Evolutionary conservation across 1,284 basidiomycete genomes (phyloP).

Genomic region (Naganishia cerealis): DNA sequence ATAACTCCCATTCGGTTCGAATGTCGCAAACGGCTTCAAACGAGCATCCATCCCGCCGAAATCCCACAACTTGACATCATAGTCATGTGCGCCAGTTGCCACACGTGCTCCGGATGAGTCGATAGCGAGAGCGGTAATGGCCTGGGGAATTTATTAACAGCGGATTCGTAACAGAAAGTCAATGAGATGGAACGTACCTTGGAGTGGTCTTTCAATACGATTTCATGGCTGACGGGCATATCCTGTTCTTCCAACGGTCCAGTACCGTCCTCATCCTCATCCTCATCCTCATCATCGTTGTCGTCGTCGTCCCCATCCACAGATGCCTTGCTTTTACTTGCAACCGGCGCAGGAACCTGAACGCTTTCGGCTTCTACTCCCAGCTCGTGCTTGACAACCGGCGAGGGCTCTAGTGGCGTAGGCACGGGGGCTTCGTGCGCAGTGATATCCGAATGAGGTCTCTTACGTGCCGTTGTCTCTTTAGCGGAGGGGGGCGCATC

Average conservation of each 20-base stretch:
- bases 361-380: not conserved
- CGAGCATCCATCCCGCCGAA: constrained; percentile 92
- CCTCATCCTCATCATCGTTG: constrained; percentile 35
- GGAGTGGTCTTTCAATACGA: constrained; percentile 84
- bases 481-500: not conserved
- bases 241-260: constrained; percentile 47
- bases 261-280: constrained; percentile 37
- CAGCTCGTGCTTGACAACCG: constrained; percentile 8
- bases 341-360: constrained; percentile 23
- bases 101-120: constrained; percentile 92
- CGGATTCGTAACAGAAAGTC: not conserved
- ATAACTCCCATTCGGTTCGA: constrained; percentile 90
- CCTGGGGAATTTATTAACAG: constrained; percentile 50
- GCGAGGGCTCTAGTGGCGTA: not conserved
- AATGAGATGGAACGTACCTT: constrained; percentile 58
- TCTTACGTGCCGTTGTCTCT: not conserved
- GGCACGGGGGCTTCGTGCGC: not conserved
- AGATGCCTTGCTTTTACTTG: not conserved
- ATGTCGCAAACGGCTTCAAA: constrained; percentile 89
- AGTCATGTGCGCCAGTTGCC: constrained; percentile 89
- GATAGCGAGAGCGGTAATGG: constrained; percentile 83
- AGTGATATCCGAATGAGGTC: not conserved
- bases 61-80: constrained; percentile 97
- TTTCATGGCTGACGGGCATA: constrained; percentile 66
- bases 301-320: constrained; percentile 1